Conservation (phyloP, 441 rosid genomes). For the Flueggea neowawraea region DNA sequence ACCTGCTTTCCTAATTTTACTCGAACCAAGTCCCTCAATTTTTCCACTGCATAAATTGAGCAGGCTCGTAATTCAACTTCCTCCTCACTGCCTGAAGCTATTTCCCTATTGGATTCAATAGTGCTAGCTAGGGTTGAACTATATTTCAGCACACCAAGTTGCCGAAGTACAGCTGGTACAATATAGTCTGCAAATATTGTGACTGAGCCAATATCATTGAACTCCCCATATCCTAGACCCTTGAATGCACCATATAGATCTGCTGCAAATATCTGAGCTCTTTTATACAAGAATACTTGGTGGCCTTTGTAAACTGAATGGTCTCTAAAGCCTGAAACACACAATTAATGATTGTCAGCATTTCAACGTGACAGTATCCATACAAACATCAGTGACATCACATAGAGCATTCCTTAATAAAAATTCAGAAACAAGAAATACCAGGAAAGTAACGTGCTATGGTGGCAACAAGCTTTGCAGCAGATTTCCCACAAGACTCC, state of each 20-base stretch:
- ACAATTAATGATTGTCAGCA: background rate
- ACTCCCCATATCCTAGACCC: constrained; percentile 72
- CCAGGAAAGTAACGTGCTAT: constrained; percentile 66
- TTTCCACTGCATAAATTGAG: constrained; percentile 77
- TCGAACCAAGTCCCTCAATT: constrained; percentile 56
- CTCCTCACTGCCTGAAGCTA: constrained; percentile 72
- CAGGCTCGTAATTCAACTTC: constrained; percentile 84
- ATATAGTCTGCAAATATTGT: constrained; percentile 84
- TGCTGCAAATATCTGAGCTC: constrained; percentile 81
- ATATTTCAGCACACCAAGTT: constrained; percentile 71
- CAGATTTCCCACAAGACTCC: constrained; percentile 67
- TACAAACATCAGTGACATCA: background rate
- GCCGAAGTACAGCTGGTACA: constrained; percentile 72
- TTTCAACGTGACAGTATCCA: background rate
- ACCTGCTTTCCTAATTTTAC: constrained; percentile 68
- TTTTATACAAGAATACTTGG: constrained; percentile 74
- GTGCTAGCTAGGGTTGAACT: constrained; percentile 45
- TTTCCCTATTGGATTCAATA: constrained; percentile 41
- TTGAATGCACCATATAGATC: constrained; percentile 85
- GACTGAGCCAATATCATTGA: constrained; percentile 53
- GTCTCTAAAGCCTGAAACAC: constrained; percentile 57
- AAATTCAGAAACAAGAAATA: constrained; percentile 7
- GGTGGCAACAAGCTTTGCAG: constrained; percentile 67
- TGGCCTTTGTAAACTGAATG: constrained; percentile 74
- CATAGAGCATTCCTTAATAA: background rate